Evolutionary conservation across 345 rosid species (phyloP), one percentile per base, ranked within the genome.

Genomic region (Toxicodendron radicans): DNA sequence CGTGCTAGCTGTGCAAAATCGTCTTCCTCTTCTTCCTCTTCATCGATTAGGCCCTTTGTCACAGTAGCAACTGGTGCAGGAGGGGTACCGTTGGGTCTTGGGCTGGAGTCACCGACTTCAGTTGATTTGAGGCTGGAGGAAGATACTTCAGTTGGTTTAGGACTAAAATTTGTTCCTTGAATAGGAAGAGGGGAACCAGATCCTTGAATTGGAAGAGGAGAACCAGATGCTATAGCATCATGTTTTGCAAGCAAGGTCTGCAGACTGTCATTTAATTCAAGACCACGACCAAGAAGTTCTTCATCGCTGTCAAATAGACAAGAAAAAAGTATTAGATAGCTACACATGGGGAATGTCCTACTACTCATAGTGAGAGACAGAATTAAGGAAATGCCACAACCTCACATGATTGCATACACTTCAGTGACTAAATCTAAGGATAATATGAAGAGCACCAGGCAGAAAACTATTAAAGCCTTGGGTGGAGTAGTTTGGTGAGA

Each of bases 1-100:
- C 97, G 86, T 61, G 98, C 99, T 72, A 96, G 88, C 83, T 85
- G 97, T 21, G 97, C 91, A 79, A 96, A 96, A 77, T 93, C 99
- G 16, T 96, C 99, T 83, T 95, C 99, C 75, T 89, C 97, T 73
- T 96, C 98, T 23, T 94, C 92, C 73, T 92, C 98, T 79, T 93
- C 99, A 66, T 88, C 92, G 35, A 87, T 59, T 18, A 80, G 82
- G 79, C 74, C 76, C 79, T 74, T 91, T 3, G 80, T 76, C 13
- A 63, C 11, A 43, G 81, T 79, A 74, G 83, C 74, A 66, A 79
- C 86, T 5, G 89, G 83, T 30, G 73, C 35, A 54, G 80, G 66
- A 24, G 90, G 75, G 71, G 79, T 78, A 38, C 79, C 79, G 71
- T 75, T 84, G 41, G 84, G 77, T 74, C 61, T 70, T 57, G 88